Evolutionary conservation across 2,329 filamentous ascomycete genomes (phyloP).

Genomic region (Cercospora canescens): DNA sequence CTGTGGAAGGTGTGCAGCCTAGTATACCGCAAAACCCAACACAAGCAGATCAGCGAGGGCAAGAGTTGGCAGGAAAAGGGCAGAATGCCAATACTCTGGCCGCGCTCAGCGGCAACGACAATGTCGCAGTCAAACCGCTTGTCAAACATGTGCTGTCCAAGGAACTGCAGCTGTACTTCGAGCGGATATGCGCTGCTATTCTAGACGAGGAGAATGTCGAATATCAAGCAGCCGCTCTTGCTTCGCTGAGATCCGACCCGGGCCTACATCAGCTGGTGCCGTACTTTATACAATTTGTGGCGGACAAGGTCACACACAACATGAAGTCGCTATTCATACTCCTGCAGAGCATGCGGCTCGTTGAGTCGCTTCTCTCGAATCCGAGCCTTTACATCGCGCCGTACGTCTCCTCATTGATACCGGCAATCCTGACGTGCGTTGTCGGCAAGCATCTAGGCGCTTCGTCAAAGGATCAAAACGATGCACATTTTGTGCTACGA

Average conservation of each 20-base stretch:
- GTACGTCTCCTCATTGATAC: constrained; percentile 70
- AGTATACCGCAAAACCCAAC: constrained; percentile 96
- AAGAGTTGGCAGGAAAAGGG: constrained; percentile 87
- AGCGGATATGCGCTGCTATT: constrained; percentile 87
- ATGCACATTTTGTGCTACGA: constrained; percentile 74
- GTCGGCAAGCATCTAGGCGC: constrained; percentile 78
- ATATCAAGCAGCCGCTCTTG: constrained; percentile 80
- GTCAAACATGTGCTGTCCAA: constrained; percentile 97
- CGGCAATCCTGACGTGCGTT: constrained; percentile 87
- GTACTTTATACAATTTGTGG: constrained; percentile 94
- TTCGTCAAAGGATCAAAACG: constrained; percentile 46
- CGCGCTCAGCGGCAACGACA: constrained; percentile 80
- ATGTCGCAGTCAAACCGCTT: constrained; percentile 78
- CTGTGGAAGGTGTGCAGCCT: constrained; percentile 95
- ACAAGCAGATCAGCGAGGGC: constrained; percentile 68
- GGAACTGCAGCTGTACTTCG: constrained; percentile 94
- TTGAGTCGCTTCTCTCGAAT: constrained; percentile 81
- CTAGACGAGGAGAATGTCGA: constrained; percentile 86
- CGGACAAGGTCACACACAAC: constrained; percentile 92
- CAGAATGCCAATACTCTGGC: constrained; percentile 84
- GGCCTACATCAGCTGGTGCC: constrained; percentile 93
- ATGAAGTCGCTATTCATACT: constrained; percentile 88
- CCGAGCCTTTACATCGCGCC: constrained; percentile 73
- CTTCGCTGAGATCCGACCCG: constrained; percentile 83
- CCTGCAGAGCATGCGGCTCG: constrained; percentile 88